Base-by-base conservation (phyloP, 192 early-diverging fungal species). In the Chytriomyces confervae region DNA sequence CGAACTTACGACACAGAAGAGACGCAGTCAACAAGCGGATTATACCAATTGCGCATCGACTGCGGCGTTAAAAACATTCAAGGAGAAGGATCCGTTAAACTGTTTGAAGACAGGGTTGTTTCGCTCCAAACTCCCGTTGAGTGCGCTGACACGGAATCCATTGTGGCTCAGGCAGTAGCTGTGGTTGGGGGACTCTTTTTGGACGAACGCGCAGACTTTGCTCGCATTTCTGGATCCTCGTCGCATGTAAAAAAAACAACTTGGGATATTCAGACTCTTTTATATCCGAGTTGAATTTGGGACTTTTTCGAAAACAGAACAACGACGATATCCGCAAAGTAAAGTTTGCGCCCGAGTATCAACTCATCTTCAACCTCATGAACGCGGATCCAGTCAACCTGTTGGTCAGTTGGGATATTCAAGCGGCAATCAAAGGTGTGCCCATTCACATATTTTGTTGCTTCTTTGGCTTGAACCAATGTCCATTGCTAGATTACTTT, bases 331-430 rank as follows among this genome's bases (percentile, higher is more conserved):
- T 94, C 80, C 84, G 91, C 24, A 89, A 91, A 7, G 83, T 98
- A 50, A 96, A 96, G 79, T 98, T 93, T 77, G 90, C 96, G 0
- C 84, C 93, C 16, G 85, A 91, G 62, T 97, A 97, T 69, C 90
- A 96, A 72, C 63, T 97, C 49, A 92, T 92, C 3, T 93, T 97
- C 66, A 96, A 92, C 69, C 81, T 99, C 16, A 88, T 97, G 81
- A 95, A 94, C 74, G 95, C 90, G 10, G 86, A 97, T 64, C 93
- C 96, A 0, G 84, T 81, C 7, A 86, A 87, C n/a, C 80, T 88
- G 5, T 69, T 83, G 3, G 86, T 93, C 0, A 87, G 88, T 61
- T 99, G 97, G 97, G 92, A 95, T 62, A 94, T 96, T 69, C 86
- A 94, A 71, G 81, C 81, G 5, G 91, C 93, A 0, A 83, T 95